Evolutionary conservation across 2,329 filamentous ascomycete genomes (phyloP), one percentile per base, ranked within the genome.

Genomic region (Coleophoma crateriformis): DNA sequence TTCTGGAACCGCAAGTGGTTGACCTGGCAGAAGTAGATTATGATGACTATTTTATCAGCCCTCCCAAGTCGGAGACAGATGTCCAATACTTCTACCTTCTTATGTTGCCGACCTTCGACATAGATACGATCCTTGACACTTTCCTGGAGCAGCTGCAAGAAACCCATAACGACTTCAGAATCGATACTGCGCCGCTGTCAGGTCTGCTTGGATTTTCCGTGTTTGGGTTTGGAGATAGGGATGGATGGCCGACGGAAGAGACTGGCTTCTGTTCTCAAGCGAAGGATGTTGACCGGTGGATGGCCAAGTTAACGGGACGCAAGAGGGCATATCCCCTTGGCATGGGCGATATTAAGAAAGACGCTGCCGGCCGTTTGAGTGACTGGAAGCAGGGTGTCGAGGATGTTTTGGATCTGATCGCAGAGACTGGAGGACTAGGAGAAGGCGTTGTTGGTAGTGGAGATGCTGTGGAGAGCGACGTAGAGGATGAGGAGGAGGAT

Each of bases 201-300:
- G 71, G 76, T 1, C 69, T 97, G 14, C 72, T 91, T 2, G 92
- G 92, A 8, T 97, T 96, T 64, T 89, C 89, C 0, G 90, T 97
- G 0, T 97, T 97, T 71, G 94, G 94, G 0, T 87, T 96, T 62
- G 92, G 92, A 15, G 92, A 97, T 65, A 83, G 80, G 54, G 88
- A 95, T 64, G 90, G 88, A 50, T 99, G 94, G 92, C 89, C 90
- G 1, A 89, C 86, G 0, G 90, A 96, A 68, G 81, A 85, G 51
- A 88, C 94, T 59, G 92, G 92, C 0, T 99, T 91, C 69, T 96
- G 92, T 65, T 90, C 89, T 54, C 92, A 97, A 65, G 92, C 92
- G 1, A 88, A 85, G 62, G 85, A 96, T 58, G 76, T 95, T 3
- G 92, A 99, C 65, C 90, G 84, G 65, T 97, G 94, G 92, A 88